phyloP scores from a whole-genome alignment of 2,329 filamentous ascomycete genomes.

The Ophiostoma tasmaniense region DNA sequence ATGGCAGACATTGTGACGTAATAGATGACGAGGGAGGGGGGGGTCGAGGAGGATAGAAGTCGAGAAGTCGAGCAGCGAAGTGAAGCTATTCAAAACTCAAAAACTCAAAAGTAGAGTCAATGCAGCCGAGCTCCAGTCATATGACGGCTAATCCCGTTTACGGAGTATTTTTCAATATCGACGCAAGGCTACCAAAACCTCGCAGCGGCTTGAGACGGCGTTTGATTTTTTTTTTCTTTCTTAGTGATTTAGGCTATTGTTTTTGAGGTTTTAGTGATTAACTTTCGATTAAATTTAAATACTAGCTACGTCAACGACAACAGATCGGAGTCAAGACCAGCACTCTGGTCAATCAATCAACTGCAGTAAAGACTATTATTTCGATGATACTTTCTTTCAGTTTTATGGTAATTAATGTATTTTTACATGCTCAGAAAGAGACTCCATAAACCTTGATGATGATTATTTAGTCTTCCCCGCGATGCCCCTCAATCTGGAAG shows the following conservation, averaged over 20 bases:
- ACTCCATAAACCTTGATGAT: not conserved
- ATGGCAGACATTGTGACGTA: constrained; percentile 19
- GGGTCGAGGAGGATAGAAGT: not conserved
- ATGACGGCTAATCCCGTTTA: constrained; percentile 1
- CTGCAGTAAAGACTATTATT: no score
- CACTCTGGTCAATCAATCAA: no score
- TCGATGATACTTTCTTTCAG: no score
- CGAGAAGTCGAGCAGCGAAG: not conserved
- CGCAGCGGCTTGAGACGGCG: not conserved
- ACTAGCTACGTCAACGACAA: not conserved
- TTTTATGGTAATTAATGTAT: no score
- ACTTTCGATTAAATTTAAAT: not conserved
- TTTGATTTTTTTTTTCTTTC: not conserved
- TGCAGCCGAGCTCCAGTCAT: not conserved
- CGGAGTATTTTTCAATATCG: not conserved
- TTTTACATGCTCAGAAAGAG: not conserved
- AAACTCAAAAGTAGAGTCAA: not conserved
- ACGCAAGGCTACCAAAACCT: not conserved
- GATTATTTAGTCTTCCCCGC: not conserved
- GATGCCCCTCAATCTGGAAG: not conserved
- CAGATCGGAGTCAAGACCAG: not conserved
- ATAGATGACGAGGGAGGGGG: not conserved
- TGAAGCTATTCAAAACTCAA: not conserved
- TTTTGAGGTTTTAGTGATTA: not conserved
- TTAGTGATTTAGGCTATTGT: not conserved